Evolutionary conservation across 768 basidiomycete species (phyloP).

Genomic region (Pleurotus cornucopiae): DNA sequence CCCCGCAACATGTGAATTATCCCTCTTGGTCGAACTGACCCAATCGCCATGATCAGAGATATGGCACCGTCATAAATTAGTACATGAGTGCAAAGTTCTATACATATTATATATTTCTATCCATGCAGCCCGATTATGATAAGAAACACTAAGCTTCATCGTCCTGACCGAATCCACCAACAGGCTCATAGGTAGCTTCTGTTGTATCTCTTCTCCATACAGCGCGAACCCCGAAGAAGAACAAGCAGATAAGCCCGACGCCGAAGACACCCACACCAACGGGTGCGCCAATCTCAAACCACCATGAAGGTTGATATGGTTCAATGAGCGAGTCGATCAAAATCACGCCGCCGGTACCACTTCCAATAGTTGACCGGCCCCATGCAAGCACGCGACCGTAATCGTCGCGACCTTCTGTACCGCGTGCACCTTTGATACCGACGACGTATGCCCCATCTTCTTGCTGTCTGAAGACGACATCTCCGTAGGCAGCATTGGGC

Average conservation of each 20-base stretch:
- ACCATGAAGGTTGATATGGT: constrained; percentile 88
- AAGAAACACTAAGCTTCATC: constrained; percentile 31
- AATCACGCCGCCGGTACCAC: constrained; percentile 82
- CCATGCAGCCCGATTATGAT: not conserved
- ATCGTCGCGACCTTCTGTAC: constrained; percentile 56
- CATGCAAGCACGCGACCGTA: constrained; percentile 65
- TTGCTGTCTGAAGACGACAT: constrained; percentile 68
- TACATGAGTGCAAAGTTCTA: constrained; percentile 11
- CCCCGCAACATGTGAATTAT: not conserved
- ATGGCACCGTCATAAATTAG: constrained; percentile 5
- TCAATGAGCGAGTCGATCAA: constrained; percentile 79
- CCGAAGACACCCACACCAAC: constrained; percentile 57
- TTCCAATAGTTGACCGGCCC: constrained; percentile 73
- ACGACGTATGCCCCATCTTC: constrained; percentile 51
- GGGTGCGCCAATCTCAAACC: constrained; percentile 71
- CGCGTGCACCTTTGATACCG: constrained; percentile 71
- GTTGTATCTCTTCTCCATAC: constrained; percentile 74
- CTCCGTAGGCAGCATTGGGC: constrained; percentile 62
- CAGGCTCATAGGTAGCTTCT: constrained; percentile 87
- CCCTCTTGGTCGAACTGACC: not conserved
- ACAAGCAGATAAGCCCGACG: constrained; percentile 53
- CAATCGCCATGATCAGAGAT: not conserved
- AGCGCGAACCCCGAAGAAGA: constrained; percentile 69
- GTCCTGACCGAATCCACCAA: constrained; percentile 71
- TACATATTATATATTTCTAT: constrained; percentile 3